Conservation (phyloP, 371 early-diverging fungal species). For the Fennellomyces sp. region DNA sequence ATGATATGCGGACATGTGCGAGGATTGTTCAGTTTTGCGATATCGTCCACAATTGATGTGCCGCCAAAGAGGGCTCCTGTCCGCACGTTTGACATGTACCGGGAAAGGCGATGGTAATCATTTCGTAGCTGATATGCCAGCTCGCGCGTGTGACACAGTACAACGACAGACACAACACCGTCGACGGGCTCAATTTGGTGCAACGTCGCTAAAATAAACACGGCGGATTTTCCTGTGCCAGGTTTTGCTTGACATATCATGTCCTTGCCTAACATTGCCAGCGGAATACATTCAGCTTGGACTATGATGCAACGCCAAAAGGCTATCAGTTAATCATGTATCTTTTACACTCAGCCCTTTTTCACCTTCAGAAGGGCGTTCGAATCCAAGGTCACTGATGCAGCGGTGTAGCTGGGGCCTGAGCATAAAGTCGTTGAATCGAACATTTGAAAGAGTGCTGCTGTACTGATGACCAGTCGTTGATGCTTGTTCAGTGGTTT, state of each 20-base stretch:
- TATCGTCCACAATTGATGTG: conserved; percentile 75
- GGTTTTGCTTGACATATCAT: conserved; percentile 99
- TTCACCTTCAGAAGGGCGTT: conserved; percentile 98
- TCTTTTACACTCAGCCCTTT: too few relatives aligned
- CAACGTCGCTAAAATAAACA: conserved; percentile 95
- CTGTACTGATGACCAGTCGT: too few relatives aligned
- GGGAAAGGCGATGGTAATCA: conserved; percentile 93
- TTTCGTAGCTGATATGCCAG: conserved; percentile 97
- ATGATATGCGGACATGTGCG: conserved; percentile 89
- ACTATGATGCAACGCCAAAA: conserved; percentile 74
- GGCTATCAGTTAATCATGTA: too few relatives aligned
- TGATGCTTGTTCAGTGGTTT: too few relatives aligned
- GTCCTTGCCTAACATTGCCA: conserved; percentile 95
- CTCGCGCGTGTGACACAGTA: conserved; percentile 98
- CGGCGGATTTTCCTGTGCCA: conserved; percentile 99
- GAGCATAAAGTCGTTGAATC: conserved; percentile 97
- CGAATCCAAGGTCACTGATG: conserved; percentile 97
- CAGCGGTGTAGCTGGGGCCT: conserved; percentile 95
- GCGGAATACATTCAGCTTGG: conserved; percentile 98
- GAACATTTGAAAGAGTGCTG: too few relatives aligned
- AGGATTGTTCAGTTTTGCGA: conserved; percentile 82
- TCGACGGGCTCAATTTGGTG: conserved; percentile 92
- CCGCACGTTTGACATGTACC: conserved; percentile 93
- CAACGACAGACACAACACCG: conserved; percentile 85
- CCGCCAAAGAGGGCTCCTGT: conserved; percentile 96